Evolutionary conservation across 1,284 basidiomycete genomes (phyloP).

Genomic region (Trametes pubescens): DNA sequence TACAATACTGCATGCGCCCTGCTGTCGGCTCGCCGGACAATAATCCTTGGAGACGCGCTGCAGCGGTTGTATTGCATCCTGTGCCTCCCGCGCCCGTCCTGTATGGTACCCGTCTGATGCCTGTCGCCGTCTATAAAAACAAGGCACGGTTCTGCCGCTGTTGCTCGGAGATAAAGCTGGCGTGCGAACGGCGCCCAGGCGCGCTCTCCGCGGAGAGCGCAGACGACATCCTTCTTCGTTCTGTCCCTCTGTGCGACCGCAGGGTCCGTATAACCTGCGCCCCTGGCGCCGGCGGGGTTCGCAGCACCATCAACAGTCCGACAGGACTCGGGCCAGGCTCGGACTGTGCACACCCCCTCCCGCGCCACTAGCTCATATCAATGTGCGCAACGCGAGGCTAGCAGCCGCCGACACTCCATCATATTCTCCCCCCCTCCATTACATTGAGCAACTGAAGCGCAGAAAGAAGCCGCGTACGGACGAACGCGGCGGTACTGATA

Average conservation of each 20-base stretch:
- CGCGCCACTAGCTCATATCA: not conserved
- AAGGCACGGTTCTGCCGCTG: slow-evolving; percentile 14
- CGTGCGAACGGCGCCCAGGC: slow-evolving; percentile 16
- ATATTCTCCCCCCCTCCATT: not conserved
- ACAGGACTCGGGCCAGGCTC: slow-evolving; percentile 6
- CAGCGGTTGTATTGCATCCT: not conserved
- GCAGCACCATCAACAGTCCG: slow-evolving; percentile 2
- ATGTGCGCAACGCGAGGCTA: slow-evolving; percentile 3
- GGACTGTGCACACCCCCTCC: not conserved
- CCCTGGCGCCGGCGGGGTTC: slow-evolving; percentile 5
- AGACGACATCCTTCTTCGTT: not conserved
- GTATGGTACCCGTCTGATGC: slow-evolving; percentile 19
- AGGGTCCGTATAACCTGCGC: not conserved
- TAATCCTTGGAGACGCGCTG: slow-evolving; percentile 2
- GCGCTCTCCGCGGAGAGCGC: slow-evolving; percentile 2
- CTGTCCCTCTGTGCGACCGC: not conserved
- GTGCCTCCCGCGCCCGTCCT: slow-evolving; percentile 3
- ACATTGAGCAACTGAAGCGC: not conserved
- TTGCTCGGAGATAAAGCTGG: slow-evolving; percentile 20
- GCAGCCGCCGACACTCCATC: slow-evolving; percentile 2
- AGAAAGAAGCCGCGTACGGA: slow-evolving; percentile 3
- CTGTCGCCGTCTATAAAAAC: slow-evolving; percentile 12
- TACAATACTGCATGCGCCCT: not conserved
- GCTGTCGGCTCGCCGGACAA: not conserved
- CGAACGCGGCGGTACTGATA: slow-evolving; percentile 13